Conservation (phyloP, 208 protist genomes). For the Trypanosoma scelopori region DNA sequence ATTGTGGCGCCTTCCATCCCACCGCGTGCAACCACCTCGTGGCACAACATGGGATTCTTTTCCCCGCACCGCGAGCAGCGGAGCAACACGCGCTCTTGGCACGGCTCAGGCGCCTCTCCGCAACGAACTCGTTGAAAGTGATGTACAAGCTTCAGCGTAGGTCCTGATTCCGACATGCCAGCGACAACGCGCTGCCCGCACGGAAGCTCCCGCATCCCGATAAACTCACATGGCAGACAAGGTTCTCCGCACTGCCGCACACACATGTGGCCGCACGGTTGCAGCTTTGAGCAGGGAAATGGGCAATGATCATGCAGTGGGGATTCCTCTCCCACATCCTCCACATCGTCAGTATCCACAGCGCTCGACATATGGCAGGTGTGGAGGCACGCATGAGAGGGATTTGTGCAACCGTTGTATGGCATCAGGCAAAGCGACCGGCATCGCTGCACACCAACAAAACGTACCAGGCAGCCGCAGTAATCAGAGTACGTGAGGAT, state of each 20-base stretch:
- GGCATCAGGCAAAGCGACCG: slow-evolving; percentile 62
- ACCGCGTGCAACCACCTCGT: slow-evolving; percentile 37
- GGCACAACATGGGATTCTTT: slow-evolving; percentile 55
- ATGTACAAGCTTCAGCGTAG: slow-evolving; percentile 47
- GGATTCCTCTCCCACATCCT: neutral
- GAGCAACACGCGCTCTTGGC: slow-evolving; percentile 49
- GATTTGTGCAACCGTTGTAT: slow-evolving; percentile 56
- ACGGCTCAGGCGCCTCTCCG: slow-evolving; percentile 47
- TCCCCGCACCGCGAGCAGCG: slow-evolving; percentile 69
- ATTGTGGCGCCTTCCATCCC: slow-evolving; percentile 27
- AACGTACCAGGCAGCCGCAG: slow-evolving; percentile 33
- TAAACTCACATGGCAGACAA: slow-evolving; percentile 71
- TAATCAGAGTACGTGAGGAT: slow-evolving; percentile 32
- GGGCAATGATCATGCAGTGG: slow-evolving; percentile 57
- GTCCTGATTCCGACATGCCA: slow-evolving; percentile 46
- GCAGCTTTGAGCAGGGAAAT: slow-evolving; percentile 63
- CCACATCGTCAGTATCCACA: slow-evolving; percentile 1
- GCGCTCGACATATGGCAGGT: slow-evolving; percentile 46
- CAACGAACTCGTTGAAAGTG: slow-evolving; percentile 78
- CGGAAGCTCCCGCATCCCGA: slow-evolving; percentile 58
- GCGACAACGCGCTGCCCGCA: slow-evolving; percentile 84
- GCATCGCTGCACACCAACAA: slow-evolving; percentile 54
- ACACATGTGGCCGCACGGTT: slow-evolving; percentile 76
- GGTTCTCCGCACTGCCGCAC: slow-evolving; percentile 58
- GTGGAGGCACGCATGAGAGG: slow-evolving; percentile 71